Percentiles rank a stretch among this genome's conserved stretches.
phyloP scores from a whole-genome alignment of 2,329 filamentous ascomycete genomes.

The Beauveria sp. region DNA sequence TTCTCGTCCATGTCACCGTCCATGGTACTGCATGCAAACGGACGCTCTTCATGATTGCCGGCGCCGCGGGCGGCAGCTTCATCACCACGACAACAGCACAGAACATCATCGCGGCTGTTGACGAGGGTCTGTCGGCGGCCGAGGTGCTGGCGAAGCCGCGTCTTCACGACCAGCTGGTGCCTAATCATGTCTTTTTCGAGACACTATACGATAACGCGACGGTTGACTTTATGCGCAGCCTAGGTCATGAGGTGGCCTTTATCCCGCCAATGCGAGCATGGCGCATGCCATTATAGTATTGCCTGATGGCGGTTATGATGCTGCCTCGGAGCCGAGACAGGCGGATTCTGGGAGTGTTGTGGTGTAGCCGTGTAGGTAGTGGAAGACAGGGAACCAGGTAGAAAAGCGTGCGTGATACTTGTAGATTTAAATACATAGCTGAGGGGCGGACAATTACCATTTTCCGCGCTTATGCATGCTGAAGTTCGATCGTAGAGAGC shows the following conservation, averaged over 20 bases:
- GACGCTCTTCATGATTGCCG: constrained; percentile 64
- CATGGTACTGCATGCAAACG: constrained; percentile 59
- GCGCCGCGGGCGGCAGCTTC: constrained; percentile 72
- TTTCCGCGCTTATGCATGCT: no score
- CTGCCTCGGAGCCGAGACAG: constrained; percentile 76
- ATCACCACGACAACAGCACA: constrained; percentile 80
- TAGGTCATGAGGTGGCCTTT: constrained; percentile 71
- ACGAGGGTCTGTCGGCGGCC: constrained; percentile 51
- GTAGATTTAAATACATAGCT: no score
- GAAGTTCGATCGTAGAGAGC: no score
- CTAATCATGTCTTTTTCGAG: constrained; percentile 62
- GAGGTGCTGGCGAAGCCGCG: constrained; percentile 62
- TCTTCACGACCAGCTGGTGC: constrained; percentile 75
- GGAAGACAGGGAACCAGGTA: neutral
- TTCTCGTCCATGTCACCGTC: constrained; percentile 69
- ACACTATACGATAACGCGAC: constrained; percentile 63
- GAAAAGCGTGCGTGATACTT: neutral
- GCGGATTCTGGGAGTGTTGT: constrained; percentile 59
- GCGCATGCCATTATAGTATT: constrained; percentile 65
- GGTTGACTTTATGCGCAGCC: constrained; percentile 54
- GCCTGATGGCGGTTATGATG: constrained; percentile 63
- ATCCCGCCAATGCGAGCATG: constrained; percentile 57
- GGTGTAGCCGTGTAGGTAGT: constrained; percentile 24
- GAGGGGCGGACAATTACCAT: no score
- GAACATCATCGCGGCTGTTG: constrained; percentile 65